These are phyloP conservation scores for Digitaria exilis DNA, from an alignment of 202 grass and related monocot genomes.

Conservation along the genomic window DNA sequence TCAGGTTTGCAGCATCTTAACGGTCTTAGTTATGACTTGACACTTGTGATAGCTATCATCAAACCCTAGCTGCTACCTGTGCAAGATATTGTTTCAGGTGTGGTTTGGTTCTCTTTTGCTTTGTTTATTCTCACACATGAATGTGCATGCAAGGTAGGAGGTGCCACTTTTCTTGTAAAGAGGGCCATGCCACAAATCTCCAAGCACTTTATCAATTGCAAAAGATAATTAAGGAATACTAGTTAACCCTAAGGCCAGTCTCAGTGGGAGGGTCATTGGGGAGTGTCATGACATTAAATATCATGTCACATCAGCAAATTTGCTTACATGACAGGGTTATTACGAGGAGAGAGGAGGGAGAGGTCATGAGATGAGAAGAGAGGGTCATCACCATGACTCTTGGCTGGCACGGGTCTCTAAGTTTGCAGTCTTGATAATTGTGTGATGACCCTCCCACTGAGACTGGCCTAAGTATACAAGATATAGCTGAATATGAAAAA, in stretches of 20 bases:
- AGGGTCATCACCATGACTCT: too few relatives aligned
- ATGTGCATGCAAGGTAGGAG: slow-evolving; percentile 37
- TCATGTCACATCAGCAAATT: too few relatives aligned
- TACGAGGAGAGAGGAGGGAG: too few relatives aligned
- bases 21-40: slow-evolving; percentile 23
- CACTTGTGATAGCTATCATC: slow-evolving; percentile 25
- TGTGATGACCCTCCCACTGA: too few relatives aligned
- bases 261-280: too few relatives aligned
- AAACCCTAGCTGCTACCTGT: slow-evolving; percentile 17
- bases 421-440: too few relatives aligned
- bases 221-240: neutral
- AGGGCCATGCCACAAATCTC: slow-evolving; percentile 54
- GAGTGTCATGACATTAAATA: too few relatives aligned
- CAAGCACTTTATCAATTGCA: slow-evolving; percentile 43
- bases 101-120: slow-evolving; percentile 36
- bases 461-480: too few relatives aligned
- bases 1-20: slow-evolving; percentile 31
- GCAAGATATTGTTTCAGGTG: slow-evolving; percentile 48
- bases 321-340: too few relatives aligned
- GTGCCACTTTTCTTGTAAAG: slow-evolving; percentile 53
- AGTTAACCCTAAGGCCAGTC: too few relatives aligned
- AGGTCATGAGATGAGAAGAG: too few relatives aligned
- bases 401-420: too few relatives aligned
- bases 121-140: slow-evolving; percentile 37
- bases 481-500: neutral